A percentile compares a stretch with the other conserved stretches of the same genome.
Evolutionary conservation across 176 grass and related monocot species (phyloP).

Genomic region (Hordeum vulgare): DNA sequence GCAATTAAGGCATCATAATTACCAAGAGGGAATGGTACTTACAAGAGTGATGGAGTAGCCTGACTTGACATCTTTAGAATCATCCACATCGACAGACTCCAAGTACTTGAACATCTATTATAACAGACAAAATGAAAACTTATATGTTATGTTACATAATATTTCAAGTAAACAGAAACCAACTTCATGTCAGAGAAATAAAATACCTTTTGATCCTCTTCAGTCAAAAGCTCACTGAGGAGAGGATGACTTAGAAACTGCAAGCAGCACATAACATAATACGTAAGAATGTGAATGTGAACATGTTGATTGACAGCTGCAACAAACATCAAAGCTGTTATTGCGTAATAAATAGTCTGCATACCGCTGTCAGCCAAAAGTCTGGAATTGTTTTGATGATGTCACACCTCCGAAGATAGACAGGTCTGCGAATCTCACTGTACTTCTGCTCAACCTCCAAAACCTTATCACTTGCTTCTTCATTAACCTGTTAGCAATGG

Average conservation of each 20-base stretch:
- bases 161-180: neutral
- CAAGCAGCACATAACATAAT: conserved; percentile 14
- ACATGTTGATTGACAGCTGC: neutral
- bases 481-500: conserved; percentile 68
- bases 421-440: conserved; percentile 88
- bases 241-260: conserved; percentile 96
- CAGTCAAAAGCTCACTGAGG: conserved; percentile 70
- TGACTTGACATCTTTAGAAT: conserved; percentile 76
- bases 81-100: conserved; percentile 80
- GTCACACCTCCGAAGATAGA: conserved; percentile 64
- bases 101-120: conserved; percentile 85
- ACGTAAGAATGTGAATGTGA: conserved; percentile 3
- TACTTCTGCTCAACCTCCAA: conserved; percentile 94
- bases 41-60: conserved; percentile 89
- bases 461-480: conserved; percentile 88
- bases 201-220: conserved; percentile 92
- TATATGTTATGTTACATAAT: neutral
- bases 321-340: conserved; percentile 1
- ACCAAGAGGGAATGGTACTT: conserved; percentile 25
- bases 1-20: neutral
- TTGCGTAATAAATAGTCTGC: conserved; percentile 3
- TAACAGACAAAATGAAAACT: conserved; percentile 9
- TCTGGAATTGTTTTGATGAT: conserved; percentile 83
- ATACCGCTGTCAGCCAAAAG: conserved; percentile 90
- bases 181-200: neutral